phyloP scores from a whole-genome alignment of 2,329 filamentous ascomycete genomes.

The Fusarium domesticum region DNA sequence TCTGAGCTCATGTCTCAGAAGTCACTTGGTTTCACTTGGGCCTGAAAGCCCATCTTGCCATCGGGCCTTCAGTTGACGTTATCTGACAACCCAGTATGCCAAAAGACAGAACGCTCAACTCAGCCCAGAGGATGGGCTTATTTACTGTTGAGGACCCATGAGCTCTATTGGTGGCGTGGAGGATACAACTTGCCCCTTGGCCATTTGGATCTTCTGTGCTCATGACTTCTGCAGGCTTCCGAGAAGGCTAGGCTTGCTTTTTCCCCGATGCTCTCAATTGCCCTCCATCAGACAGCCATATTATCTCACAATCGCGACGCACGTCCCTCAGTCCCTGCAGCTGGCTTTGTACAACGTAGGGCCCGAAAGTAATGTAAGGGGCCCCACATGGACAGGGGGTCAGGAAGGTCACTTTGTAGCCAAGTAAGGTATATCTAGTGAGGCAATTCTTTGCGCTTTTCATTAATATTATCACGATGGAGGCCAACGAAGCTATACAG shows the following conservation, averaged over 20 bases:
- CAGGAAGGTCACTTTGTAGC: slow-evolving; percentile 28
- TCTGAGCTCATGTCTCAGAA: too few relatives aligned
- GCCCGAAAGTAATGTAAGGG: too few relatives aligned
- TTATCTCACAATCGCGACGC: neutral
- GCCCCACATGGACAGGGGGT: slow-evolving; percentile 25
- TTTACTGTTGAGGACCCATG: neutral
- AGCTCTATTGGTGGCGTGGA: slow-evolving; percentile 20
- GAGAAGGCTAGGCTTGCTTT: slow-evolving; percentile 25
- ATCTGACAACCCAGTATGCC: too few relatives aligned
- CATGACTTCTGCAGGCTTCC: slow-evolving; percentile 18
- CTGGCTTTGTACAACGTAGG: too few relatives aligned
- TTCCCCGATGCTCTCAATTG: slow-evolving; percentile 18
- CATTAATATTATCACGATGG: too few relatives aligned
- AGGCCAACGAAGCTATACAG: too few relatives aligned
- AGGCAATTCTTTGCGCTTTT: too few relatives aligned
- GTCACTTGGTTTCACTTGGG: neutral
- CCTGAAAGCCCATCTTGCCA: neutral
- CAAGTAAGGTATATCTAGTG: too few relatives aligned
- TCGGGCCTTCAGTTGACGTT: neutral
- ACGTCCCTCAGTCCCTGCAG: slow-evolving; percentile 31
- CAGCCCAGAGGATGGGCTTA: neutral
- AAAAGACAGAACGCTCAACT: neutral
- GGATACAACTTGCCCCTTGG: slow-evolving; percentile 20
- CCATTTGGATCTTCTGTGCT: slow-evolving; percentile 23
- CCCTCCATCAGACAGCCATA: slow-evolving; percentile 5